Evolutionary conservation across 495 filamentous ascomycete species (phyloP), one percentile per base, ranked within the genome.

Genomic region (Penicillium coprophilum): DNA sequence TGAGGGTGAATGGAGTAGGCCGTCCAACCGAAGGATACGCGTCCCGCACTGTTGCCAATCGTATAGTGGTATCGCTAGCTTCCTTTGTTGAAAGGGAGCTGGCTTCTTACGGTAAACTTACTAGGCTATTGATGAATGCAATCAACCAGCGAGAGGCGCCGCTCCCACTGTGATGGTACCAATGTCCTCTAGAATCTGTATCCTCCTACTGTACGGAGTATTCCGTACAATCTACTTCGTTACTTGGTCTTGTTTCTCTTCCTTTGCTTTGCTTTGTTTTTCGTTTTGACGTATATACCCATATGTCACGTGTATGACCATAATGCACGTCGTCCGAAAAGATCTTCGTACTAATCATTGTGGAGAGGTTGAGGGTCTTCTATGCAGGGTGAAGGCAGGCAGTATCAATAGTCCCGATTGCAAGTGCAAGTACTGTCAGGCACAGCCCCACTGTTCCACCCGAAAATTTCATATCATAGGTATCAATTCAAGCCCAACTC

Each of bases 331-430:
- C 43, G 17, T 46, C 9, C 12, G 12, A n/a, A 31, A 15, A 20
- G 27, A 30, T 47, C 45, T 47, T n/a, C 13, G 11, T 13, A 21
- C 28, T 27, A 30, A 50, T 39, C 38, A 11, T 41, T 41, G 34
- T 20, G n/a, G 23, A 43, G 23, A 15, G 36, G 3, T 27, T 27
- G 4, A 4, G 24, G 24, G 50, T 13, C 31, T 47, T 11, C 47
- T 21, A 50, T 60, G 53, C 48, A 60, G 53, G 48, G 31, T n/a
- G 23, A 32, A 51, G 47, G 34, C 27, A 47, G 45, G 36, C 54
- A 44, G 21, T 36, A 32, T 53, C 53, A 47, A 53, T 52, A 53
- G 53, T 31, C 44, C 44, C 24, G n/a, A 36, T 30, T 32, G 10
- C 12, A 21, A 46, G 19, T 19, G 3, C 49, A n/a, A 52, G 38